These are phyloP conservation scores for Rubus idaeus DNA, from an alignment of 306 rosid genomes.

Conservation along the genomic window DNA sequence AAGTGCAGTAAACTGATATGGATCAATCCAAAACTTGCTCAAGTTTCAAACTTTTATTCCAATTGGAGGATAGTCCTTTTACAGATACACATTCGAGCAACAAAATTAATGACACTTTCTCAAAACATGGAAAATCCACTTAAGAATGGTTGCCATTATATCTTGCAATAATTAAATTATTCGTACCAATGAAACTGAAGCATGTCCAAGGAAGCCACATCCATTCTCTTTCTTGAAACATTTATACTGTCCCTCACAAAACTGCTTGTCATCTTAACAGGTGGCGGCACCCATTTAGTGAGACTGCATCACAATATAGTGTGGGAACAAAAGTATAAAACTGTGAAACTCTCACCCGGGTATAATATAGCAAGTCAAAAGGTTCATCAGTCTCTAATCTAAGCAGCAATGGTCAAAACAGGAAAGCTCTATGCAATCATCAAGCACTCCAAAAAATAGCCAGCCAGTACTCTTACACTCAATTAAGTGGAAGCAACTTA, in stretches of 20 bases:
- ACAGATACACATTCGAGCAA: neutral
- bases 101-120: no score
- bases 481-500: slow-evolving; percentile 43
- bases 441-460: neutral
- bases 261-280: slow-evolving; percentile 92
- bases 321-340: slow-evolving; percentile 7
- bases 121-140: neutral
- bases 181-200: slow-evolving; percentile 96
- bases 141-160: neutral
- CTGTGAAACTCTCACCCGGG: neutral
- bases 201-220: slow-evolving; percentile 90
- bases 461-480: slow-evolving; percentile 1
- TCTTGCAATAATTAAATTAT: neutral
- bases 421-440: neutral
- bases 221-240: slow-evolving; percentile 93
- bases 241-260: slow-evolving; percentile 80
- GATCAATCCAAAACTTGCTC: neutral
- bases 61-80: no score
- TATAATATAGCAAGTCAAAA: neutral
- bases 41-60: neutral
- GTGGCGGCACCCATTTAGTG: slow-evolving; percentile 98
- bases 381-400: neutral
- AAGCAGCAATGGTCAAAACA: neutral
- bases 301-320: slow-evolving; percentile 56
- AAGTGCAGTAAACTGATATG: neutral